phyloP scores from a whole-genome alignment of 73 alveolate species.

The Blepharisma stoltei region DNA sequence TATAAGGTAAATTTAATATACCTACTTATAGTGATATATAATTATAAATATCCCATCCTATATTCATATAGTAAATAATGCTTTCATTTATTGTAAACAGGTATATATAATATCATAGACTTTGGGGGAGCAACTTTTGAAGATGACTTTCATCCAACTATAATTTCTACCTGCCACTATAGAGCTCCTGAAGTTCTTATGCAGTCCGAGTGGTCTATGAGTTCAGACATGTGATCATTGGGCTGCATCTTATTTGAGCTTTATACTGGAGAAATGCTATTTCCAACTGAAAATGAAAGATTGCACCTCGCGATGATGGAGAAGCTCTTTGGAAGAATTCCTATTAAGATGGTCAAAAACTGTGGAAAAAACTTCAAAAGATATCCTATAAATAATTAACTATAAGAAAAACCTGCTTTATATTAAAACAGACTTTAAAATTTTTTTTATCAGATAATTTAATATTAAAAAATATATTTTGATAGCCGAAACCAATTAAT shows the following conservation, averaged over 20 bases:
- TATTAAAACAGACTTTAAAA: too few species aligned
- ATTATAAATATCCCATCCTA: too few species aligned
- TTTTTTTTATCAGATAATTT: too few species aligned
- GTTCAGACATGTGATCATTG: conserved; percentile 94
- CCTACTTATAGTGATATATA: too few species aligned
- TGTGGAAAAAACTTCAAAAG: background rate
- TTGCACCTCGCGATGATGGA: conserved; percentile 96
- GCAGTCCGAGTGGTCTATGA: conserved; percentile 74
- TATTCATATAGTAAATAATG: too few species aligned
- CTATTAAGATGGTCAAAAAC: conserved; percentile 77
- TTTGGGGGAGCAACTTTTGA: conserved; percentile 95
- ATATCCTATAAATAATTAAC: too few species aligned
- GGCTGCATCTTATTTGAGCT: conserved; percentile 95
- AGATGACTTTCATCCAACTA: conserved; percentile 74
- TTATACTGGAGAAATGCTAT: conserved; percentile 93
- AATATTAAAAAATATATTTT: too few species aligned
- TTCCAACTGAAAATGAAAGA: conserved; percentile 87
- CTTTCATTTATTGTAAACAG: too few species aligned
- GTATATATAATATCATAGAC: too few species aligned
- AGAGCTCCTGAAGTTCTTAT: conserved; percentile 94
- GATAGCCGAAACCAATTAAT: too few species aligned
- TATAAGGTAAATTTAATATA: too few species aligned
- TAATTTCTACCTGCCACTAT: conserved; percentile 95
- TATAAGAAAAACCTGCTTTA: too few species aligned
- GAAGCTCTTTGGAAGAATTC: conserved; percentile 86